These are phyloP conservation scores for Aspergillus carlsbadensis DNA, from an alignment of 495 filamentous ascomycete genomes.

Conservation along the genomic window DNA sequence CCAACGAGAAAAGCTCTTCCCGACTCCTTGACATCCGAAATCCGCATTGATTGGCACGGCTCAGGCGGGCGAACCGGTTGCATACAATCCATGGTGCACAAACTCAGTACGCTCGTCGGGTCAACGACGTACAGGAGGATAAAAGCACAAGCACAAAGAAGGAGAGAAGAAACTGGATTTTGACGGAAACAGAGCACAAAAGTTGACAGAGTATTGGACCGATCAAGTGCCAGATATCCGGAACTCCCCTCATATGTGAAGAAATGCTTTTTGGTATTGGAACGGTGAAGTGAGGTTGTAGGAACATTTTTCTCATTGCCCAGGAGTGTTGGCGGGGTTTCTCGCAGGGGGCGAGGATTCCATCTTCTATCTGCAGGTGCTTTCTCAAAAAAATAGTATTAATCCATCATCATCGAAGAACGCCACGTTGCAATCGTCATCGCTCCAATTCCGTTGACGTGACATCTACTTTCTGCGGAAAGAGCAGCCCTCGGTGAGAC, in stretches of 20 bases:
- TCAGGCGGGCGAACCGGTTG: conserved; percentile 28
- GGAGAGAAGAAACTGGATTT: conserved; percentile 22
- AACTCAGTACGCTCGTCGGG: conserved; percentile 13
- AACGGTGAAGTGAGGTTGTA: conserved; percentile 17
- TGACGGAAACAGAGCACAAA: conserved; percentile 40
- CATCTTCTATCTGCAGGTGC: conserved; percentile 72
- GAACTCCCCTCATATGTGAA: conserved; percentile 64
- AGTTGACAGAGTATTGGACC: conserved; percentile 38
- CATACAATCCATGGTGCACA: conserved; percentile 12
- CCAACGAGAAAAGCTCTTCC: conserved; percentile 13
- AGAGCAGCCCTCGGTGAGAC: conserved; percentile 97
- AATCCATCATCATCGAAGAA: conserved; percentile 48
- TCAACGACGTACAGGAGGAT: conserved; percentile 12
- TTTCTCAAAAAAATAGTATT: conserved; percentile 47
- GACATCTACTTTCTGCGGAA: conserved; percentile 96
- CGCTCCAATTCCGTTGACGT: conserved; percentile 30
- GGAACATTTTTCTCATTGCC: conserved; percentile 26
- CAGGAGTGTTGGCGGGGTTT: conserved; percentile 41
- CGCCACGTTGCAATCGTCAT: conserved; percentile 48
- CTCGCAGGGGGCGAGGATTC: conserved; percentile 48
- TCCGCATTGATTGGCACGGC: conserved; percentile 15
- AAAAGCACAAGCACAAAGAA: conserved; percentile 23
- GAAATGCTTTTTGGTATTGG: conserved; percentile 24
- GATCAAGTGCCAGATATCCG: conserved; percentile 77
- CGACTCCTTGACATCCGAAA: conserved; percentile 17